Evolutionary conservation across 2,329 filamentous ascomycete genomes (phyloP).

Genomic region (Nakataea oryzae): DNA sequence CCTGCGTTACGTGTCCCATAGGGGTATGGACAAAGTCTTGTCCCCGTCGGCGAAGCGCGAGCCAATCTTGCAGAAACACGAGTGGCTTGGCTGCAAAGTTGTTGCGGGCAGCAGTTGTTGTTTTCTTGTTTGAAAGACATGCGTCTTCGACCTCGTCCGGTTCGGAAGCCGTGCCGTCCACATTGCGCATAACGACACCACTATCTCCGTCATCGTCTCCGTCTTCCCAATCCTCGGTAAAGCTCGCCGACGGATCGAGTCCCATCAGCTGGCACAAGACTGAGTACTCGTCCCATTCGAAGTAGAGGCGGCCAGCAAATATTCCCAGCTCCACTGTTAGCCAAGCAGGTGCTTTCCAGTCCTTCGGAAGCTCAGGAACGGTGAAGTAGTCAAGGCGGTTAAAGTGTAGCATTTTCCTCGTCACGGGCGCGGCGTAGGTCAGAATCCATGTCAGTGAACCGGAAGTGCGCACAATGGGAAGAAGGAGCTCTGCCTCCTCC

Average conservation of each 20-base stretch:
- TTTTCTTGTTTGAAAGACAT: background rate
- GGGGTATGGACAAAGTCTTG: constrained; percentile 48
- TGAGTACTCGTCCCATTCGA: constrained; percentile 36
- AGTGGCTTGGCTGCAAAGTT: constrained; percentile 22
- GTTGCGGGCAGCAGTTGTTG: too few species aligned
- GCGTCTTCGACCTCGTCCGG: background rate
- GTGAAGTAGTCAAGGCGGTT: constrained; percentile 41
- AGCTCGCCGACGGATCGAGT: background rate
- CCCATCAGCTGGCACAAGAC: constrained; percentile 21
- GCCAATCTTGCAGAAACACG: constrained; percentile 45
- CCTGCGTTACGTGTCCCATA: constrained; percentile 45
- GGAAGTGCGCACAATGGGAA: constrained; percentile 28
- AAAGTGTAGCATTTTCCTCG: constrained; percentile 49
- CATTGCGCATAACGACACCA: background rate
- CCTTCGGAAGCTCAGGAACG: constrained; percentile 31
- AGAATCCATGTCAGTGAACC: constrained; percentile 31
- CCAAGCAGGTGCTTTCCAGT: constrained; percentile 36
- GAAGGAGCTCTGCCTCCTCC: constrained; percentile 49
- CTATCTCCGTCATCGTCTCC: constrained; percentile 3
- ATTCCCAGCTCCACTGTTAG: constrained; percentile 48
- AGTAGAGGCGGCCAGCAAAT: constrained; percentile 50
- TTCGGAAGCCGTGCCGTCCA: background rate
- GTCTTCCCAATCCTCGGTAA: constrained; percentile 6
- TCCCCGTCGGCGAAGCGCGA: constrained; percentile 39
- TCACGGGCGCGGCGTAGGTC: constrained; percentile 49